Evolutionary conservation across 495 filamentous ascomycete genomes (phyloP), one percentile per base, ranked within the genome.

Genomic region (Cenococcum geophilum): DNA sequence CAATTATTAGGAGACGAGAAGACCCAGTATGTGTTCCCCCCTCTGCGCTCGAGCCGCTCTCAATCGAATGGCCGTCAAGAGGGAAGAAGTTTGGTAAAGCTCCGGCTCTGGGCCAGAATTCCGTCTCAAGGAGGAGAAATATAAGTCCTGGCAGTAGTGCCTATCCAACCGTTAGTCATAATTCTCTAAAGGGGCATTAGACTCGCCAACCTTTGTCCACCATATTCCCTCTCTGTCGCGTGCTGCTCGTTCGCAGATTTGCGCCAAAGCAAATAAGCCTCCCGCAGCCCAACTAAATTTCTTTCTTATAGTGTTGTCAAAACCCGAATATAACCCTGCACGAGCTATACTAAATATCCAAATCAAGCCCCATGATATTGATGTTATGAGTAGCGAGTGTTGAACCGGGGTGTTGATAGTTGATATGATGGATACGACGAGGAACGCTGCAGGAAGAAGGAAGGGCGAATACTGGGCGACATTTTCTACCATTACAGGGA

Each of bases 341-440:
- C 58, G 59, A 21, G 67, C 20, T 0, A 66, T 56, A 4, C 63
- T 55, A 50, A 59, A 61, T 50, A 65, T 57, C 60, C 71, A 74
- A 59, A 74, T 55, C 27, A 67, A 20, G 12, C 60, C 55, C 74
- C 72, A 76, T 12, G 72, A 68, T 25, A 69, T 53, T 1, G 71
- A 51, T 20, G 59, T 65, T 42, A 69, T 70, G 36, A 76, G 66
- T 11, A 76, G 66, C 34, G 70, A 67, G 58, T 76, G 74, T 36
- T 56, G 59, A 14, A 57, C 37, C 0, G 72, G 65, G 0, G 66
- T 68, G 23, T 61, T 58, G 23, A 68, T 47, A 45, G 69, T 61
- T 18, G 71, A 54, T 57, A 68, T 20, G 34, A 67, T 56, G 20
- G 63, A 63, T 27, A 59, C 20, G 56, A 65, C 45, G n/a, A 74